Evolutionary conservation across 2,329 filamentous ascomycete genomes (phyloP).

Genomic region (Microdochium nivale): DNA sequence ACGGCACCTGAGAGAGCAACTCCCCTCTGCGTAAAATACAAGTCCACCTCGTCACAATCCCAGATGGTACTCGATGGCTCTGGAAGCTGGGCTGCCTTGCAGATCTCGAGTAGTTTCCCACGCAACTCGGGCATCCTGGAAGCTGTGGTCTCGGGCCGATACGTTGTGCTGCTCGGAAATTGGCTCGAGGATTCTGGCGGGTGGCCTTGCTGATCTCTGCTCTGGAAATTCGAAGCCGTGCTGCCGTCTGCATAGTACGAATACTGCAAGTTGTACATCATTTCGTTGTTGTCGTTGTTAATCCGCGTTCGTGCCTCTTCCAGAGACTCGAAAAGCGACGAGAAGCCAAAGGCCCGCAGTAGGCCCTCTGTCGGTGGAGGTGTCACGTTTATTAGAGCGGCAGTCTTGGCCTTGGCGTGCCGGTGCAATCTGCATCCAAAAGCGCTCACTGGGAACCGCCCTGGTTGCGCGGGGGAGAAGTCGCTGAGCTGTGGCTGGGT

Average conservation of each 20-base stretch:
- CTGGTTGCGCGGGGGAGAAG: constrained; percentile 40
- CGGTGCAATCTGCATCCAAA: constrained; percentile 68
- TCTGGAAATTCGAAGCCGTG: constrained; percentile 55
- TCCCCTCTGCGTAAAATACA: constrained; percentile 57
- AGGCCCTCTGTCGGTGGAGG: constrained; percentile 39
- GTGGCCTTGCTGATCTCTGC: constrained; percentile 14
- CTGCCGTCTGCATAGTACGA: constrained; percentile 61
- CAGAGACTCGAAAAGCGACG: constrained; percentile 49
- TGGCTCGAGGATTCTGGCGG: background rate
- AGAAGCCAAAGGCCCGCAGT: constrained; percentile 59
- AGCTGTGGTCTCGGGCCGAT: background rate
- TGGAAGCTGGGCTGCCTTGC: constrained; percentile 24
- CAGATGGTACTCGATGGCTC: constrained; percentile 70
- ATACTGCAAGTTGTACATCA: constrained; percentile 45
- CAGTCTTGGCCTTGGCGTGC: constrained; percentile 52
- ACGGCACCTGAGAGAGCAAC: constrained; percentile 52
- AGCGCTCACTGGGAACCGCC: constrained; percentile 53
- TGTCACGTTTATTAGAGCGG: constrained; percentile 43
- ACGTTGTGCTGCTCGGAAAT: background rate
- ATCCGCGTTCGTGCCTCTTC: constrained; percentile 33
- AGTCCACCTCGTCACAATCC: constrained; percentile 68
- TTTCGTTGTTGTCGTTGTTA: constrained; percentile 15
- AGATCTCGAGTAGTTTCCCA: constrained; percentile 12
- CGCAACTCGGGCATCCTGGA: constrained; percentile 3
- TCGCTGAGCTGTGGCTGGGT: constrained; percentile 18